Evolutionary conservation across 2,329 filamentous ascomycete species (phyloP), one percentile per base, ranked within the genome.

Genomic region (Phaeosphaeriaceae sp.): DNA sequence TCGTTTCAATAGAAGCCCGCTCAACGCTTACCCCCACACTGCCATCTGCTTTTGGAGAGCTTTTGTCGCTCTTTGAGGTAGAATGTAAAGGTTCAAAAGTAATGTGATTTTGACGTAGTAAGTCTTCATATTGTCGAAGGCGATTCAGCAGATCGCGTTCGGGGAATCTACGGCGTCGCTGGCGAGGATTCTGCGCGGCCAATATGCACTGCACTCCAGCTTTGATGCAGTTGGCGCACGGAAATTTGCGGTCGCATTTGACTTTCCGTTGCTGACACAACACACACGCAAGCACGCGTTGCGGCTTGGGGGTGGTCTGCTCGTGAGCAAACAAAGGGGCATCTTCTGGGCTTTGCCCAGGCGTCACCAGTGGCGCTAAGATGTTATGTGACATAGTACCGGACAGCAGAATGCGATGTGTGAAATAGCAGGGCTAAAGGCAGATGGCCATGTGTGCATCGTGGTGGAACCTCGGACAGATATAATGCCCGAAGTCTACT

Each of bases 91-190:
- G 80, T 41, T 90, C 84, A 58, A 91, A 89, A n/a, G 79, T 74
- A 62, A 92, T 83, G 42, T 85, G 82, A 61, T 90, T 79, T 68
- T 87, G 80, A 44, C 79, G 78, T 26, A 92, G 76, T 33, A 92
- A 74, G 6, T 74, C 68, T 72, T 92, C 89, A 61, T 91, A 91
- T 41, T 82, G 81, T 45, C 81, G 83, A 17, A 91, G 76, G n/a
- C 86, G 83, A 6, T 88, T 84, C 43, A 90, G 76, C 33, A 92
- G 76, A 48, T 89, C 87, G 64, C 83, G 83, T 72, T 92, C 88
- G 17, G 87, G 83, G 37, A 89, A 84, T 45, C 84, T 83, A 70
- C 65, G 85, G 73, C 63, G 84, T 77, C 67, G 85, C 76, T 66
- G 84, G 72, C 60, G 84, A 75, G 63, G 83, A 75, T 56, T 82